Evolutionary conservation across 2,329 filamentous ascomycete species (phyloP).

Genomic region (Botryotinia calthae): DNA sequence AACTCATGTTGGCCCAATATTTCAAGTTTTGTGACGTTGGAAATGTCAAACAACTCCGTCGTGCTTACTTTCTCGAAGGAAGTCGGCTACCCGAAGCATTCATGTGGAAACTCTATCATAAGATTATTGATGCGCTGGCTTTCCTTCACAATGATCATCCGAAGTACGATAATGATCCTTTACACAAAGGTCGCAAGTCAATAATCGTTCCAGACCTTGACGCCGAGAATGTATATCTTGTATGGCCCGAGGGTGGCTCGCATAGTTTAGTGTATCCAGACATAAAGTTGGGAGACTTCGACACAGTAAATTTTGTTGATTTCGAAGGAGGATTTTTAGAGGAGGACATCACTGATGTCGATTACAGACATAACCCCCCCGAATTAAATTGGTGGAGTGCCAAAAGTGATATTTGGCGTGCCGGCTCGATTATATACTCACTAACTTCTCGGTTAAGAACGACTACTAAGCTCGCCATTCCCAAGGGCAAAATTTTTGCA

Average conservation of each 20-base stretch:
- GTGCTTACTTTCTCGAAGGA: background rate
- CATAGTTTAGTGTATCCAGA: background rate
- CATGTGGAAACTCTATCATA: constrained; percentile 1
- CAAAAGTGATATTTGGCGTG: constrained; percentile 10
- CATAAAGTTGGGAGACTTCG: background rate
- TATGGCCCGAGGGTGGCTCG: background rate
- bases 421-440: background rate
- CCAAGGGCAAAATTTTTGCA: background rate
- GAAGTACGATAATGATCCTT: constrained; percentile 1
- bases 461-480: background rate
- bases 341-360: background rate
- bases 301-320: background rate
- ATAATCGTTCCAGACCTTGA: background rate
- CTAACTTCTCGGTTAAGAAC: background rate
- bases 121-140: background rate
- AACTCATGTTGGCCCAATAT: background rate
- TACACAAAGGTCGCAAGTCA: background rate
- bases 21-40: constrained; percentile 10
- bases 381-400: background rate
- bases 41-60: background rate
- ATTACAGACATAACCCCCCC: background rate
- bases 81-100: background rate
- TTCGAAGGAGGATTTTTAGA: background rate
- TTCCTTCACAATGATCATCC: constrained; percentile 18
- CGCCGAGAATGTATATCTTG: constrained; percentile 8